phyloP scores from a whole-genome alignment of 345 rosid species.

The Brassica nigra region DNA sequence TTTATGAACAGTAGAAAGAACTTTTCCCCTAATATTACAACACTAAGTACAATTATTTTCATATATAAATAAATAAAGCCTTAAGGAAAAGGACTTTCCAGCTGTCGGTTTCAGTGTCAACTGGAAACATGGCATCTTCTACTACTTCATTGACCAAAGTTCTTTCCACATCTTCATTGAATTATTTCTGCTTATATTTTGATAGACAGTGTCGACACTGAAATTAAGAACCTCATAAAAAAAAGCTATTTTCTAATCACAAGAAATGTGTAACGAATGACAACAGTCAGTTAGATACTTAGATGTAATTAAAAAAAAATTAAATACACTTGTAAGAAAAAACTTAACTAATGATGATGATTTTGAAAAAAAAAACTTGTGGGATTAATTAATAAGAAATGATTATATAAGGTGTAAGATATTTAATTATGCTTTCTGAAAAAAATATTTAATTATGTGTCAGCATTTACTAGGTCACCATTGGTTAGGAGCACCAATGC shows the following conservation, averaged over 20 bases:
- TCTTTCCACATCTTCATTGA: conserved; percentile 38
- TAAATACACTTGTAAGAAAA: not conserved
- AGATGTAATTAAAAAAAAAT: not conserved
- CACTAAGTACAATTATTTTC: not conserved
- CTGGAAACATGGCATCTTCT: conserved; percentile 45
- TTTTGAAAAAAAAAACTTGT: not conserved
- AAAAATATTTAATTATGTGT: not conserved
- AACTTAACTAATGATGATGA: not conserved
- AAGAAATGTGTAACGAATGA: conserved; percentile 28
- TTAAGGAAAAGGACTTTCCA: conserved; percentile 38
- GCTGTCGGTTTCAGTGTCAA: conserved; percentile 43
- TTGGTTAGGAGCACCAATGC: not conserved
- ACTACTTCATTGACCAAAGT: conserved; percentile 42
- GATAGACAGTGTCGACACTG: conserved; percentile 27
- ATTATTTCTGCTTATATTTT: conserved; percentile 10
- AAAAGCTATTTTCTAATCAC: too few relatives aligned
- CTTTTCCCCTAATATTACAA: too few relatives aligned
- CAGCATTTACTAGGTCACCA: conserved; percentile 3
- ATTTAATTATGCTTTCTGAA: not conserved
- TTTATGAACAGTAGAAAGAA: too few relatives aligned
- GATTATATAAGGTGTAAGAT: not conserved
- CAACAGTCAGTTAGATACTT: conserved; percentile 17
- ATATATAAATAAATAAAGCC: conserved; percentile 18
- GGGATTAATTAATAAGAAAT: not conserved
- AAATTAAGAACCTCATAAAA: conserved; percentile 4